These are phyloP conservation scores for Venturia asperata DNA, from an alignment of 2,329 filamentous ascomycete species.

Conservation along the genomic window DNA sequence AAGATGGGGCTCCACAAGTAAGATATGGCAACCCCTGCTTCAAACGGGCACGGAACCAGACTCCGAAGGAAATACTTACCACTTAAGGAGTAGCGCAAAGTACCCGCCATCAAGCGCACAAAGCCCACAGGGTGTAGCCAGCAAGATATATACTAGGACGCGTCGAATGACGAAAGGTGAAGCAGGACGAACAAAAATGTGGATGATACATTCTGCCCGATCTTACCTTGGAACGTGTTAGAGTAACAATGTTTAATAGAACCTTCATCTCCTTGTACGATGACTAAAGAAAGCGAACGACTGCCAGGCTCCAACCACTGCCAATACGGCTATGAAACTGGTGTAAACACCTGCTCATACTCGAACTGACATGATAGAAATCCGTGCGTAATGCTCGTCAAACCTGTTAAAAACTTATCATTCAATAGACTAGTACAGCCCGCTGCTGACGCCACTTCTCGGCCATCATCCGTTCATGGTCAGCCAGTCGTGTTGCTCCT, in stretches of 20 bases:
- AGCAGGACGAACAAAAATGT: background rate
- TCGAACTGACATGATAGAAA: background rate
- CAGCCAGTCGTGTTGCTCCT: slow-evolving; percentile 25
- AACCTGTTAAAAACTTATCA: too few relatives aligned
- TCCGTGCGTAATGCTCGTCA: background rate
- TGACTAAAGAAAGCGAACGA: background rate
- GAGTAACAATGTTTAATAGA: background rate
- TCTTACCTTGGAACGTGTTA: background rate
- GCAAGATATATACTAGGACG: background rate
- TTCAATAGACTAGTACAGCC: slow-evolving; percentile 10
- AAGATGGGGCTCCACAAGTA: background rate
- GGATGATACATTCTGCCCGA: background rate
- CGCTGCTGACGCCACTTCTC: slow-evolving; percentile 2
- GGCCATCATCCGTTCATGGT: slow-evolving; percentile 23
- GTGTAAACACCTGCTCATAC: too few relatives aligned
- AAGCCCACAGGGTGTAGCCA: background rate
- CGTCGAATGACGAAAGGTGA: background rate
- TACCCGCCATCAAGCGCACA: background rate
- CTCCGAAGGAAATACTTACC: background rate
- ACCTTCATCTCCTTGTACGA: background rate
- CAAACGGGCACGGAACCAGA: background rate
- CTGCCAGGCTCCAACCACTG: background rate
- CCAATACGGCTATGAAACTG: background rate
- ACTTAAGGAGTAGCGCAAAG: background rate
- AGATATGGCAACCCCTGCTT: background rate